Evolutionary conservation across 1,284 basidiomycete genomes (phyloP), one percentile per base, ranked within the genome.

Genomic region (Athelia sp.): DNA sequence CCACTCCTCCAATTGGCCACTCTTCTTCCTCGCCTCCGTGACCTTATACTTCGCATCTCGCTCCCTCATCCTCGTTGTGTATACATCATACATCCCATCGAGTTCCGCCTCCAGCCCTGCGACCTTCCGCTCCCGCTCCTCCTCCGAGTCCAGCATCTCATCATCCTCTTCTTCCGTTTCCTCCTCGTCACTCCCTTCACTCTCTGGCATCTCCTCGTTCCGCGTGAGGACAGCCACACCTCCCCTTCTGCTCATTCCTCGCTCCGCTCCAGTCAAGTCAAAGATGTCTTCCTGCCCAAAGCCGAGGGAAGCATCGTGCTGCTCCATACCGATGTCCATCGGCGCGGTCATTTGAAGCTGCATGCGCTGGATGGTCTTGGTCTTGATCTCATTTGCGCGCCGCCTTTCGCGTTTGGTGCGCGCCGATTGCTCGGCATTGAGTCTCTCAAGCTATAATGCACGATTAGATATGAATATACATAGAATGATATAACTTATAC

Each of bases 281-380:
- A 97, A 97, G 36, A 96, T 74, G 59, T 97, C 93, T 18, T 88
- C 87, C 58, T 88, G 84, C 4, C 86, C 88, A 34, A 73, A 56
- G 17, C 73, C 76, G 8, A 96, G 74, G 10, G 84, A 77, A 13
- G 79, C 70, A 61, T 96, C 93, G 40, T 74, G 75, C 59, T 89
- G 85, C 60, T 98, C 94, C 59, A 98, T 73, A 65, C 95, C 97
- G 55, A 98, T 94, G 54, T 99, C 94, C 60, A 95, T 72, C 21
- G 94, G 97, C 8, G 93, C 93, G 6, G 90, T 93, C 97, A 99
- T 99, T 62, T 93, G 88, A 43, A 99, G 79, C 66, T 99, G 97
- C 81, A 99, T 90, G 54, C 95, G 90, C 65, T 94, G 92, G 43
- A 98, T 86, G 4, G 92, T 92, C 54, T 87, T 83, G 31, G 84